Conservation (phyloP, 2,329 filamentous ascomycete species). For the Raffaelea ambrosiae region DNA sequence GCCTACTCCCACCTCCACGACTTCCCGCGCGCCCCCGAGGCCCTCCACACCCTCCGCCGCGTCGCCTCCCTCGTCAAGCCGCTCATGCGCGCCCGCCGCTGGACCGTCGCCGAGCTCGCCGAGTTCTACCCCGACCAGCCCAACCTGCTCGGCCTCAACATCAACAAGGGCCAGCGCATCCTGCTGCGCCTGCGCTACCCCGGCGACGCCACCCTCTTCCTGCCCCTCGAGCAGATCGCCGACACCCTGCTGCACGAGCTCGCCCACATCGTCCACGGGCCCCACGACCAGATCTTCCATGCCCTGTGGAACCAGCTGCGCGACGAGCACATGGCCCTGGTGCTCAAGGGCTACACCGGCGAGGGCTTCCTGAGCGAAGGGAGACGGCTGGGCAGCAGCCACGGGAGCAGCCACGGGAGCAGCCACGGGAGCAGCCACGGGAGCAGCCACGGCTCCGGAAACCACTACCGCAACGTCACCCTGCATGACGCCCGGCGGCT, state of each 20-base stretch:
- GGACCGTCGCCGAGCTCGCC: conserved; percentile 68
- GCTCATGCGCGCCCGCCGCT: conserved; percentile 80
- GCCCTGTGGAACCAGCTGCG: conserved; percentile 83
- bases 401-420: background rate
- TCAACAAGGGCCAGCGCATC: conserved; percentile 69
- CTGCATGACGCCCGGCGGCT: conserved; percentile 65
- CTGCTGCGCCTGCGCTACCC: conserved; percentile 73
- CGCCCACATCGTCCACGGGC: conserved; percentile 76
- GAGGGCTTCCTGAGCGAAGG: conserved; percentile 79
- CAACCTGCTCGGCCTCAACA: conserved; percentile 71
- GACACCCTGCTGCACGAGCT: conserved; percentile 95
- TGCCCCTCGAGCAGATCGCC: conserved; percentile 69
- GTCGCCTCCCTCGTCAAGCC: conserved; percentile 86
- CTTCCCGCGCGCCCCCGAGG: conserved; percentile 39
- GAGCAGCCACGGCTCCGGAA: too few relatives aligned
- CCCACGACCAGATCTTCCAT: conserved; percentile 76
- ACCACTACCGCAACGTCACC: too few relatives aligned
- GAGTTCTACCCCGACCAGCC: conserved; percentile 76
- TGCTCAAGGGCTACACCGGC: conserved; percentile 78
- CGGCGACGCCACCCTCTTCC: conserved; percentile 64
- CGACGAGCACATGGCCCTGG: conserved; percentile 70
- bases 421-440: too few relatives aligned
- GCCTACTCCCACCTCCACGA: conserved; percentile 40
- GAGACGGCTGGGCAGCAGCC: conserved; percentile 52
- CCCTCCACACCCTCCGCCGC: conserved; percentile 59